A percentile compares a stretch with the other conserved stretches of the same genome.
These are phyloP conservation scores for Dendrothele bispora DNA, from an alignment of 768 basidiomycete species.

Conservation along the genomic window DNA sequence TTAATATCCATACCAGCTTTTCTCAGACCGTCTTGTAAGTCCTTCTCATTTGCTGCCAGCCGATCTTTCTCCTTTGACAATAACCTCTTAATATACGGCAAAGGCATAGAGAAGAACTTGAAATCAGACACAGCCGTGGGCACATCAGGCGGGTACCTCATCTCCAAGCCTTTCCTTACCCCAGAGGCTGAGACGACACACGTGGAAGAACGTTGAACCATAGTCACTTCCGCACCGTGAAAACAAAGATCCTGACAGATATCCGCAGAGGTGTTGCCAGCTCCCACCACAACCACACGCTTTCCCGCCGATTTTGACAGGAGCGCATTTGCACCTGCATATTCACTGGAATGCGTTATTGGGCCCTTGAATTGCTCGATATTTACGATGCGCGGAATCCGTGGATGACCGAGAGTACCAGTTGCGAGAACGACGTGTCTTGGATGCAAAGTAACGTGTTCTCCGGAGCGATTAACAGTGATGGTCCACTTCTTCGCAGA, in stretches of 20 bases:
- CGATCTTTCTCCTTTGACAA: slow-evolving; percentile 5
- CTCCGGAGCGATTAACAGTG: slow-evolving; percentile 28
- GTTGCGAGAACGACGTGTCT: slow-evolving; percentile 27
- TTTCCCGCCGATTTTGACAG: slow-evolving; percentile 29
- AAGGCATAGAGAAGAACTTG: slow-evolving; percentile 12
- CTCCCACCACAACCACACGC: slow-evolving; percentile 38
- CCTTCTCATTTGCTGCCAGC: slow-evolving; percentile 25
- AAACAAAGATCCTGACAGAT: slow-evolving; percentile 35
- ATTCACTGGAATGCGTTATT: slow-evolving; percentile 31
- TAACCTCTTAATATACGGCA: slow-evolving; percentile 10
- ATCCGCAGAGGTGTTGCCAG: slow-evolving; percentile 39
- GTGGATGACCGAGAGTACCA: slow-evolving; percentile 33
- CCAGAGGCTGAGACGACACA: slow-evolving; percentile 22
- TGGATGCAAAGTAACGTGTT: slow-evolving; percentile 29
- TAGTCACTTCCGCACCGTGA: slow-evolving; percentile 36
- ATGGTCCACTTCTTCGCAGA: slow-evolving; percentile 32
- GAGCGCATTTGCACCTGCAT: slow-evolving; percentile 19
- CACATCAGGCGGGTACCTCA: slow-evolving; percentile 16
- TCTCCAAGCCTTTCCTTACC: slow-evolving; percentile 1
- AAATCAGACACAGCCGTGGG: slow-evolving; percentile 24
- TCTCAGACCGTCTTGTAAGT: slow-evolving; percentile 31
- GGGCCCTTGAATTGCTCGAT: slow-evolving; percentile 29
- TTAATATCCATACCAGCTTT: slow-evolving; percentile 37
- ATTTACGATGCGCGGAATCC: slow-evolving; percentile 26
- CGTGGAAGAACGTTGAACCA: slow-evolving; percentile 43